Conservation (phyloP, 2,329 filamentous ascomycete species). For the Graphilbum fragrans region DNA sequence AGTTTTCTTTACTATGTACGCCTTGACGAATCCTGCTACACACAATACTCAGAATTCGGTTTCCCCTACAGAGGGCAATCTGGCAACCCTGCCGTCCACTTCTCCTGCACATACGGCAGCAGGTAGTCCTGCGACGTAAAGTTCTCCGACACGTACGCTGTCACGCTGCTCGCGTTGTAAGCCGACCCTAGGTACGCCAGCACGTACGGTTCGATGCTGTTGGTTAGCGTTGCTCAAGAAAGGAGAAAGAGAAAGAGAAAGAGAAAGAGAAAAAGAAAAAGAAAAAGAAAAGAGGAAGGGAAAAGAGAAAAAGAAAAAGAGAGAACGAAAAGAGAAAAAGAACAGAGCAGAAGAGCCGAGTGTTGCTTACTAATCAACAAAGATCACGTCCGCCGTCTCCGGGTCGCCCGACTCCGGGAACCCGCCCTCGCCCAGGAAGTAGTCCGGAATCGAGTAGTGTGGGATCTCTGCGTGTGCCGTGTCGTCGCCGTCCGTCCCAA, state of each 20-base stretch:
- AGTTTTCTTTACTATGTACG: no score
- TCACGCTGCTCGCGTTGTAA: conserved; percentile 22
- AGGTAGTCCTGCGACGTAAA: conserved; percentile 28
- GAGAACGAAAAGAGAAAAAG: not conserved
- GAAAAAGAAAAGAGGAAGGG: not conserved
- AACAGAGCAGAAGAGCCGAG: not conserved
- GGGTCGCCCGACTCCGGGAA: conserved; percentile 32
- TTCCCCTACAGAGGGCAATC: conserved; percentile 19
- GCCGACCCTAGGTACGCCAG: conserved; percentile 22
- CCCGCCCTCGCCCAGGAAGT: conserved; percentile 34
- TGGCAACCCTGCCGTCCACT: conserved; percentile 22
- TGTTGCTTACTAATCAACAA: conserved; percentile 34
- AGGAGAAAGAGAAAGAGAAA: not conserved
- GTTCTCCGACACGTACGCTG: conserved; percentile 25
- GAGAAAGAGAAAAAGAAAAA: not conserved
- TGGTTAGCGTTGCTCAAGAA: no score
- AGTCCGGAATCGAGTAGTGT: conserved; percentile 32
- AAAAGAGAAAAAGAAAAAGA: not conserved
- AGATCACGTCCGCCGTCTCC: conserved; percentile 37
- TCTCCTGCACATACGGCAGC: conserved; percentile 23
- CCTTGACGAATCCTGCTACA: not conserved
- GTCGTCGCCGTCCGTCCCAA: conserved; percentile 42
- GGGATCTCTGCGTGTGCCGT: conserved; percentile 37
- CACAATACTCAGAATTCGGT: not conserved
- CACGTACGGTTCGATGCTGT: conserved; percentile 24